Conservation (phyloP, 2,329 filamentous ascomycete species). For the Colletotrichum zoysiae region DNA sequence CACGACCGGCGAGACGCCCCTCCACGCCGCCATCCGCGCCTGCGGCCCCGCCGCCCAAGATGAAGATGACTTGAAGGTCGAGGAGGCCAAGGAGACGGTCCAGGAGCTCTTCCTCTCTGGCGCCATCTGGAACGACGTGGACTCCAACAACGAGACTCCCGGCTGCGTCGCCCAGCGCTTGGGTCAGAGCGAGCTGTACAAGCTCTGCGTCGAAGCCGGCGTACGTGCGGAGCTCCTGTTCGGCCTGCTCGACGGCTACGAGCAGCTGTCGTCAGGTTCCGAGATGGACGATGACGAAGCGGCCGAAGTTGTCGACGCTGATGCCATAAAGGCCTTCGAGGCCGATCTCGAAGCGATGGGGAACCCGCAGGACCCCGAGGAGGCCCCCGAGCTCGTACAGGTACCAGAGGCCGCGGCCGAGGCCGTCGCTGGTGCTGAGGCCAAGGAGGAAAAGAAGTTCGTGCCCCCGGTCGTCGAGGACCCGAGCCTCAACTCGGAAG, state of each 20-base stretch:
- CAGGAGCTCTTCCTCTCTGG: slow-evolving; percentile 85
- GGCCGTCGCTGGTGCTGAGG: slow-evolving; percentile 22
- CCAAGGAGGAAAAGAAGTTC: slow-evolving; percentile 49
- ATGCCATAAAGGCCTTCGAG: slow-evolving; percentile 48
- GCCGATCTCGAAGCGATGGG: slow-evolving; percentile 49
- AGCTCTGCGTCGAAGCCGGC: slow-evolving; percentile 87
- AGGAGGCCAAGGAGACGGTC: slow-evolving; percentile 76
- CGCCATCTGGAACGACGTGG: slow-evolving; percentile 97
- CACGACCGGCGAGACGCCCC: slow-evolving; percentile 85
- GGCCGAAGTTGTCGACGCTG: slow-evolving; percentile 60
- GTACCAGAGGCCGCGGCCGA: slow-evolving; percentile 32
- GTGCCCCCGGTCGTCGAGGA: slow-evolving; percentile 53
- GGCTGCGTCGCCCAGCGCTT: slow-evolving; percentile 85
- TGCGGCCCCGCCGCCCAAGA: slow-evolving; percentile 62
- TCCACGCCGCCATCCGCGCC: slow-evolving; percentile 90
- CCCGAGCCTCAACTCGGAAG: slow-evolving; percentile 70
- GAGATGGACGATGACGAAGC: slow-evolving; percentile 60
- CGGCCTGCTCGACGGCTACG: slow-evolving; percentile 84
- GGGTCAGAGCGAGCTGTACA: slow-evolving; percentile 79
- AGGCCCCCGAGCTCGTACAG: slow-evolving; percentile 46
- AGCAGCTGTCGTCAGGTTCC: slow-evolving; percentile 73
- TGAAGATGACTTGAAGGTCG: slow-evolving; percentile 57
- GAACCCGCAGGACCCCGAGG: slow-evolving; percentile 44
- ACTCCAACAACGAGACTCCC: slow-evolving; percentile 87
- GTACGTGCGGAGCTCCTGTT: slow-evolving; percentile 91